Conservation (phyloP, 805 yeast species). For the Cyberlindnera mrakii region DNA sequence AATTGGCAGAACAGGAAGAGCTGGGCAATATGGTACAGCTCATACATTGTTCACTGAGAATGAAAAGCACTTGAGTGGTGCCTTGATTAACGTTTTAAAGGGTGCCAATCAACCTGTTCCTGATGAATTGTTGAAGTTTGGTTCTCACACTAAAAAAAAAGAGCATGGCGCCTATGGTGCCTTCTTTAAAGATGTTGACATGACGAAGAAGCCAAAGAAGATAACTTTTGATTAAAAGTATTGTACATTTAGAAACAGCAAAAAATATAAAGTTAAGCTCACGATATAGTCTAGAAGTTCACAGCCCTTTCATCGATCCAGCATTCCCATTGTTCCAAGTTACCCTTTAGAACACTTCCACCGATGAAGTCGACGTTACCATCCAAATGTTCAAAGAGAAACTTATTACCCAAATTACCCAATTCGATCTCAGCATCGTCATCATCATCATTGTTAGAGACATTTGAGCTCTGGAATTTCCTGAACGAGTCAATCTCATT, state of each 20-base stretch:
- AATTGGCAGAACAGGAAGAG: constrained; percentile 97
- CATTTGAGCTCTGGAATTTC: constrained; percentile 37
- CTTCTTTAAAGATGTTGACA: constrained; percentile 88
- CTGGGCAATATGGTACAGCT: constrained; percentile 91
- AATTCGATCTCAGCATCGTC: constrained; percentile 40
- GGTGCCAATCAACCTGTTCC: constrained; percentile 97
- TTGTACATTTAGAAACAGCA: neutral
- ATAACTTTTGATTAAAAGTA: constrained; percentile 54
- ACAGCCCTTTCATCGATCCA: constrained; percentile 79
- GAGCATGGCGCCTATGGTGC: constrained; percentile 98
- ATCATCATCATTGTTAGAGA: constrained; percentile 20
- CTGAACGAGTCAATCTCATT: constrained; percentile 54
- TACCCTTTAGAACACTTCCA: constrained; percentile 63
- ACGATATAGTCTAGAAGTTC: constrained; percentile 29
- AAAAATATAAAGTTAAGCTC: neutral
- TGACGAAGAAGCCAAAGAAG: constrained; percentile 80
- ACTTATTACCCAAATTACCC: constrained; percentile 36
- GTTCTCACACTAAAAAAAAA: constrained; percentile 97
- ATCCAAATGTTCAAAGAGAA: constrained; percentile 64
- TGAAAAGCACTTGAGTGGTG: constrained; percentile 94
- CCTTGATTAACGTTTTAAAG: constrained; percentile 81
- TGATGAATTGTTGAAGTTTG: constrained; percentile 88
- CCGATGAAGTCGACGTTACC: constrained; percentile 64
- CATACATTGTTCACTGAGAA: constrained; percentile 95
- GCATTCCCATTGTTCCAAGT: constrained; percentile 55